A percentile compares a stretch with the other conserved stretches of the same genome.
phyloP scores from a whole-genome alignment of 495 filamentous ascomycete genomes.

The Hypoxylon subgilvum region DNA sequence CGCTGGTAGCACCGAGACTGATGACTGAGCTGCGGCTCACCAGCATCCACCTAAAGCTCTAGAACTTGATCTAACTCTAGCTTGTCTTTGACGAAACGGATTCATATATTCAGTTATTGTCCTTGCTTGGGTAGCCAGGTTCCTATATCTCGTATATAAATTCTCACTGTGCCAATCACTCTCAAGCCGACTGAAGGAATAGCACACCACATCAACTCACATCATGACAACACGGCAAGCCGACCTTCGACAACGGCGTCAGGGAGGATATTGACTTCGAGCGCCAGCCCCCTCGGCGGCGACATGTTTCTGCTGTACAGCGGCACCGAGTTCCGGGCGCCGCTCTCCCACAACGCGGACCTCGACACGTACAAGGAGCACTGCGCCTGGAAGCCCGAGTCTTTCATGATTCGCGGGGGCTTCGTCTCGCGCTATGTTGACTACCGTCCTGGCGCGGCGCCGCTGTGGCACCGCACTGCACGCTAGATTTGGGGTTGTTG shows the following conservation, averaged over 20 bases:
- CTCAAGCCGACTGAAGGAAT: not conserved
- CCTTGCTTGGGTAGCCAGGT: no score
- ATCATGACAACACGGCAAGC: conserved; percentile 1
- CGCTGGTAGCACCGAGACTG: no score
- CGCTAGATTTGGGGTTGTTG: conserved; percentile 71
- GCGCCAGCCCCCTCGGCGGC: not conserved
- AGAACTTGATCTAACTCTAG: no score
- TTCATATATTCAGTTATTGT: no score
- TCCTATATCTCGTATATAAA: no score
- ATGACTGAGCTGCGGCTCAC: no score
- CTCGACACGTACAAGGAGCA: conserved; percentile 3
- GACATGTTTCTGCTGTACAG: conserved; percentile 4
- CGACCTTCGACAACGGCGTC: not conserved
- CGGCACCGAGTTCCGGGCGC: not conserved
- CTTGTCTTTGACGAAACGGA: no score
- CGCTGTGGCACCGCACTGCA: conserved; percentile 61
- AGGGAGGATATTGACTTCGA: conserved; percentile 4
- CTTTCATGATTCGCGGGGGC: conserved; percentile 1
- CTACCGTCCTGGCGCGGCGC: not conserved
- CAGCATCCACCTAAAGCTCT: no score
- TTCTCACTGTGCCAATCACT: not conserved
- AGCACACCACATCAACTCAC: not conserved
- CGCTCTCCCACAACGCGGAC: not conserved
- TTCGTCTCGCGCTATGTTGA: conserved; percentile 6
- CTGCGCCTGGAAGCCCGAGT: not conserved